Percentiles rank a stretch among this genome's conserved stretches.
Evolutionary conservation across 1,139 yeast genomes (phyloP).

Genomic region (Scheffersomyces parashehatae): DNA sequence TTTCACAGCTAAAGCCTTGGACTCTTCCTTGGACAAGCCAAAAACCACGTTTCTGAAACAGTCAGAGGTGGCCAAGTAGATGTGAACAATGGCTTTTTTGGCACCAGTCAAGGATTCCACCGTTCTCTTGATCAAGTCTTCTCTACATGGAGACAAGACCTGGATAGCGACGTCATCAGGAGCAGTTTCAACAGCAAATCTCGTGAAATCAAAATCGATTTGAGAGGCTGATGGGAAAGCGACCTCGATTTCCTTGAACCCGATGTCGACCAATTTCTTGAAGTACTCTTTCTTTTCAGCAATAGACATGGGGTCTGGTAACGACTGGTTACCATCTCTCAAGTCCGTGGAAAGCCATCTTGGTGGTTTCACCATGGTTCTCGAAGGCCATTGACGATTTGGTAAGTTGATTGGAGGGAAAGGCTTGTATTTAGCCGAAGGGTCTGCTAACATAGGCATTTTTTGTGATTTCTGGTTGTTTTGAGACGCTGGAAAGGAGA

Average conservation of each 20-base stretch:
- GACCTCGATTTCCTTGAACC: constrained; percentile 96
- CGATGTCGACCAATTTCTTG: constrained; percentile 80
- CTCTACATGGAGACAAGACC: constrained; percentile 90
- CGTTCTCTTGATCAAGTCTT: constrained; percentile 83
- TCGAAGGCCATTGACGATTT: constrained; percentile 86
- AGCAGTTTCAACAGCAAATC: constrained; percentile 87
- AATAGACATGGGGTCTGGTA: constrained; percentile 95
- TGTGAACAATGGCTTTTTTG: constrained; percentile 84
- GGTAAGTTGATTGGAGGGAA: constrained; percentile 69
- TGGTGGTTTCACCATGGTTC: constrained; percentile 75
- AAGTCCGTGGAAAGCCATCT: constrained; percentile 96
- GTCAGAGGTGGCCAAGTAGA: constrained; percentile 90
- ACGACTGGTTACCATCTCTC: constrained; percentile 95
- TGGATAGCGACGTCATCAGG: constrained; percentile 93
- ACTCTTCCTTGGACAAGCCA: constrained; percentile 78
- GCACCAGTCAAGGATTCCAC: constrained; percentile 90
- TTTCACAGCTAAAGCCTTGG: constrained; percentile 76
- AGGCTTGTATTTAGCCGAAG: constrained; percentile 72
- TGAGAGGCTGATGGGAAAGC: constrained; percentile 96
- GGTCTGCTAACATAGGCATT: constrained; percentile 58
- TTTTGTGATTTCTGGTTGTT: background rate
- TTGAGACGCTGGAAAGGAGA: no score
- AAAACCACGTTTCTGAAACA: constrained; percentile 90
- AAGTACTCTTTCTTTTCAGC: constrained; percentile 88
- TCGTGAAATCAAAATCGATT: constrained; percentile 92